phyloP scores from a whole-genome alignment of 2,329 filamentous ascomycete genomes.

The Hypoxylon sp. region DNA sequence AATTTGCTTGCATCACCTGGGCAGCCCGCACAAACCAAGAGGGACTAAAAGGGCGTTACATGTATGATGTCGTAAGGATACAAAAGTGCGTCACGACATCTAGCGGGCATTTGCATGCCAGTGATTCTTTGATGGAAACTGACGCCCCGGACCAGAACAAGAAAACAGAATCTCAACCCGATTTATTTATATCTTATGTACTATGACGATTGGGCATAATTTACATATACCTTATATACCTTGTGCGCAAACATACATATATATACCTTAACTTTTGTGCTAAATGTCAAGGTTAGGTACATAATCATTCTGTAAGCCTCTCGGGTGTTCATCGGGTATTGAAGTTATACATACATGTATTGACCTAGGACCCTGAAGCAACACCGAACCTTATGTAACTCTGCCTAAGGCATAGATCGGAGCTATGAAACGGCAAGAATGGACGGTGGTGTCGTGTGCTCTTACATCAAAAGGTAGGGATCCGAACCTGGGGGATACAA shows the following conservation, averaged over 20 bases:
- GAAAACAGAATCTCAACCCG: neutral
- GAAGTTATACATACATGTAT: neutral
- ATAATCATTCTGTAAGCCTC: neutral
- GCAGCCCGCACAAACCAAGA: slow-evolving; percentile 8
- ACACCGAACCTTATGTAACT: slow-evolving; percentile 9
- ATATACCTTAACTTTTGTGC: neutral
- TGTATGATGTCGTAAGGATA: slow-evolving; percentile 38
- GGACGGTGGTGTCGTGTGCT: slow-evolving; percentile 27
- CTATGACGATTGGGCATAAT: neutral
- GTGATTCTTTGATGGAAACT: slow-evolving; percentile 9
- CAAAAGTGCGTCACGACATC: slow-evolving; percentile 39
- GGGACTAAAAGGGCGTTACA: slow-evolving; percentile 15
- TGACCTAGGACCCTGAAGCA: neutral
- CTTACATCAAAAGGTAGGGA: neutral
- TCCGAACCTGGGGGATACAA: slow-evolving; percentile 9
- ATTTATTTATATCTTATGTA: neutral
- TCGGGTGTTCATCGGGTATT: slow-evolving; percentile 29
- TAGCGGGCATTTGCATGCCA: slow-evolving; percentile 16
- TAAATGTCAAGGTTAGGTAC: neutral
- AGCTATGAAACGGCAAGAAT: slow-evolving; percentile 28
- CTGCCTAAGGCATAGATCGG: slow-evolving; percentile 12
- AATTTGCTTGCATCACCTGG: slow-evolving; percentile 13
- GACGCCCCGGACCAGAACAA: slow-evolving; percentile 16
- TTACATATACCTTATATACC: too few relatives aligned
- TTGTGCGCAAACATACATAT: neutral